Percentiles rank a stretch among this genome's conserved stretches.
Conservation (phyloP, 768 basidiomycete genomes). For the Obba rivulosa region DNA sequence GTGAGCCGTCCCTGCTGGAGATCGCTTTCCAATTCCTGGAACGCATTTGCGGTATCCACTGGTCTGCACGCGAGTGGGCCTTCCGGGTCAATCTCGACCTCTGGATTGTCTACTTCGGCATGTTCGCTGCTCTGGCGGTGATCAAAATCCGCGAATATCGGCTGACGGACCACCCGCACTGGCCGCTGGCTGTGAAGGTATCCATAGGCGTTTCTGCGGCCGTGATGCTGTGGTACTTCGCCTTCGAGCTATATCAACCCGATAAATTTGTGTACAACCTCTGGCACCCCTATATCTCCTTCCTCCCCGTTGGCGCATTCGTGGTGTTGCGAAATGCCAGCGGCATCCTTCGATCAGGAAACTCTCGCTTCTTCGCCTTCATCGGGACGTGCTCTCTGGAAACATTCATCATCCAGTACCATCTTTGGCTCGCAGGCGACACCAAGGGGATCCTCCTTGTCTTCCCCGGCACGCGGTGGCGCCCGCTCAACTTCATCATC, state of each 20-base stretch:
- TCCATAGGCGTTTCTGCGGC: constrained; percentile 47
- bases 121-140: constrained; percentile 67
- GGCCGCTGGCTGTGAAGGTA: constrained; percentile 48
- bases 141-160: constrained; percentile 73
- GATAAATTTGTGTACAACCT: constrained; percentile 83
- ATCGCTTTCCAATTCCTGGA: constrained; percentile 57
- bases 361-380: constrained; percentile 68
- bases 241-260: constrained; percentile 70
- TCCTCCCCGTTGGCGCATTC: constrained; percentile 76
- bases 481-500: constrained; percentile 73
- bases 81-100: constrained; percentile 88
- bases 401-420: constrained; percentile 89
- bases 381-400: constrained; percentile 86
- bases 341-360: constrained; percentile 60
- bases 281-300: constrained; percentile 81
- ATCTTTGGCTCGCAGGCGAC: constrained; percentile 81
- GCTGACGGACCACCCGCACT: constrained; percentile 63
- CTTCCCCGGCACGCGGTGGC: constrained; percentile 67
- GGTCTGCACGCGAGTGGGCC: constrained; percentile 83
- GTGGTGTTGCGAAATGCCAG: constrained; percentile 73
- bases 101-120: constrained; percentile 85
- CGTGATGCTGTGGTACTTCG: constrained; percentile 71
- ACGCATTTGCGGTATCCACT: constrained; percentile 65
- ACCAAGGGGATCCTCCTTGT: constrained; percentile 78
- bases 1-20: constrained; percentile 56